Evolutionary conservation across 331 rosid genomes (phyloP).

Genomic region (Malus hybrid): DNA sequence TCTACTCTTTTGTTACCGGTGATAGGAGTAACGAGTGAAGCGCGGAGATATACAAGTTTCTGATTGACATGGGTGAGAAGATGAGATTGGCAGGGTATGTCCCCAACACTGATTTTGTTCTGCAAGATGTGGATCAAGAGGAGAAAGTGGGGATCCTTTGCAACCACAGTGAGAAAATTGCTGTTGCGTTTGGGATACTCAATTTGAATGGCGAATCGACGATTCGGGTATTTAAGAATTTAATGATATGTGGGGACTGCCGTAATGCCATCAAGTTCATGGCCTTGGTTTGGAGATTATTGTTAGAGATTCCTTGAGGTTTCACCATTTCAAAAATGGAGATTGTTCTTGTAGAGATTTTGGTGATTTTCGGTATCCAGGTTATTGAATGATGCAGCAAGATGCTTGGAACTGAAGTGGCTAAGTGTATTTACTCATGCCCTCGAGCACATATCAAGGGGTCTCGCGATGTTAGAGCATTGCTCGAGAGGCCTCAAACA

Average conservation of each 20-base stretch:
- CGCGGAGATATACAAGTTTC: conserved; percentile 20
- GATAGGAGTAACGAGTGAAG: conserved; percentile 30
- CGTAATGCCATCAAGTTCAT: conserved; percentile 47
- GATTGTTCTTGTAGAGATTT: conserved; percentile 43
- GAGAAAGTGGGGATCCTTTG: conserved; percentile 42
- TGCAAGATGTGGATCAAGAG: conserved; percentile 51
- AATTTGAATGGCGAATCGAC: conserved; percentile 36
- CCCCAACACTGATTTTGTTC: conserved; percentile 47
- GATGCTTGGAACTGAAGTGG: too few relatives aligned
- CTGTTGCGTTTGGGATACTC: conserved; percentile 48
- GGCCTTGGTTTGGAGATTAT: conserved; percentile 33
- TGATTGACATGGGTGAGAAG: conserved; percentile 31
- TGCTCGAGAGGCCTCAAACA: too few relatives aligned
- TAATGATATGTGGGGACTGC: conserved; percentile 47
- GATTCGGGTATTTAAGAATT: conserved; percentile 46
- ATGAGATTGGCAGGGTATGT: conserved; percentile 41
- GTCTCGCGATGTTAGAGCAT: too few relatives aligned
- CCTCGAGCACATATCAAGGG: too few relatives aligned
- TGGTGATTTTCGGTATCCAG: conserved; percentile 22
- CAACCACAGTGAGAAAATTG: conserved; percentile 44
- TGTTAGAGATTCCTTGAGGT: conserved; percentile 53
- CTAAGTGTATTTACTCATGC: too few relatives aligned
- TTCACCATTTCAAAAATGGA: conserved; percentile 45
- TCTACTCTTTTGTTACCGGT: conserved; percentile 34
- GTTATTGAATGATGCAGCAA: background rate